Conservation (phyloP, 495 filamentous ascomycete species). For the Xanthoparmelia taractica region DNA sequence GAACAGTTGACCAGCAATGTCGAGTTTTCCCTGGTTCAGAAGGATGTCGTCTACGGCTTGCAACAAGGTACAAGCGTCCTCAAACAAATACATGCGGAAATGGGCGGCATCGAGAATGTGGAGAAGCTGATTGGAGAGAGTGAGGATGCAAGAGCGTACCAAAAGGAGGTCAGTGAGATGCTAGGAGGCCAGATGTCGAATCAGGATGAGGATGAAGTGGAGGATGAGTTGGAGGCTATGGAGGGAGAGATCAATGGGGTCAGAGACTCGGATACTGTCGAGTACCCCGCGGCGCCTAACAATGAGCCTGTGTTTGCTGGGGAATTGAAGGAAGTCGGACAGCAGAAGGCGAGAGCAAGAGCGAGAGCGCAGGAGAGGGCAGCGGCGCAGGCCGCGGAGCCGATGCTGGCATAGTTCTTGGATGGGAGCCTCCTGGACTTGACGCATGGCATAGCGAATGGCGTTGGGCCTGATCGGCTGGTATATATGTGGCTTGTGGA, state of each 20-base stretch:
- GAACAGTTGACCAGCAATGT: conserved; percentile 76
- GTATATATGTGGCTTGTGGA: not conserved
- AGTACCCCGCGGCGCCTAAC: conserved; percentile 54
- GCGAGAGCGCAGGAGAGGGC: conserved; percentile 37
- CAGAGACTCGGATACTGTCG: conserved; percentile 29
- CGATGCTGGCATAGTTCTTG: conserved; percentile 22
- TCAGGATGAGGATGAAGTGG: conserved; percentile 95
- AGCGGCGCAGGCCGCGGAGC: conserved; percentile 23
- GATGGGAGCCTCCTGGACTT: not conserved
- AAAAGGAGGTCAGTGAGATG: conserved; percentile 87
- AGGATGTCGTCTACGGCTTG: conserved; percentile 85
- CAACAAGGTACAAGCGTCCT: conserved; percentile 87
- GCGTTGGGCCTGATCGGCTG: not conserved
- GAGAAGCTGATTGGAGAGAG: conserved; percentile 90
- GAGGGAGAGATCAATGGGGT: conserved; percentile 55
- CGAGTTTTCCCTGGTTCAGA: conserved; percentile 92
- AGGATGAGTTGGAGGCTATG: conserved; percentile 81
- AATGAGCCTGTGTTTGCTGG: conserved; percentile 32
- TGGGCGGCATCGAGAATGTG: conserved; percentile 88
- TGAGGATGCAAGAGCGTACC: conserved; percentile 80
- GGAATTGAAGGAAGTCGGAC: conserved; percentile 29
- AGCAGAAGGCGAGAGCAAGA: conserved; percentile 34
- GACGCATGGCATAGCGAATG: conserved; percentile 22
- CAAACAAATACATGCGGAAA: conserved; percentile 85
- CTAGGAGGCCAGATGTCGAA: conserved; percentile 76